phyloP scores from a whole-genome alignment of 176 grass and related monocot species.

The Panicum miliaceum region DNA sequence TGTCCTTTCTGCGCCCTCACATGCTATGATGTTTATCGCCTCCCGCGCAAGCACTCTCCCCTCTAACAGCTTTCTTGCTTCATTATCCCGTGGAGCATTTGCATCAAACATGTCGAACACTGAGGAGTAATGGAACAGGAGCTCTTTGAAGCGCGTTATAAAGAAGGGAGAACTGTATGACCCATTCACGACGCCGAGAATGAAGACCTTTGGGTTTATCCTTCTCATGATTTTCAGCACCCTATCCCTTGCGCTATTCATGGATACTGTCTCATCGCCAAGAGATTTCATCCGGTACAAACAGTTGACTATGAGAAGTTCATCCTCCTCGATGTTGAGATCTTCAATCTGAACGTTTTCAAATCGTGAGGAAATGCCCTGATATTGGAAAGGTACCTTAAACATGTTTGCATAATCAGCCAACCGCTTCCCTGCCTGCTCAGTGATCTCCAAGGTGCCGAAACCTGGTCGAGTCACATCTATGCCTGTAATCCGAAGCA shows the following conservation, averaged over 20 bases:
- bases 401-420: conserved; percentile 67
- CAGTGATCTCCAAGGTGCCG: conserved; percentile 34
- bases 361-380: conserved; percentile 54
- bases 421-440: conserved; percentile 49
- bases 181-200: conserved; percentile 40
- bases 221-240: conserved; percentile 42
- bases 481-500: conserved; percentile 70
- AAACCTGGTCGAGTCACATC: conserved; percentile 63
- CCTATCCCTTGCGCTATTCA: conserved; percentile 41
- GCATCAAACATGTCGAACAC: conserved; percentile 39
- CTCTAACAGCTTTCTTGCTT: conserved; percentile 37
- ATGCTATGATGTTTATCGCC: conserved; percentile 38
- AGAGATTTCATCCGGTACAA: conserved; percentile 37
- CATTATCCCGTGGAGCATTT: conserved; percentile 25
- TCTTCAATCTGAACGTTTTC: conserved; percentile 50
- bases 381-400: conserved; percentile 66
- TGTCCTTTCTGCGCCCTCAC: conserved; percentile 43
- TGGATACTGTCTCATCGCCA: conserved; percentile 46
- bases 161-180: conserved; percentile 50
- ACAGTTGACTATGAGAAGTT: conserved; percentile 43
- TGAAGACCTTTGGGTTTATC: conserved; percentile 41
- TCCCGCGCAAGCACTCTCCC: neutral
- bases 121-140: conserved; percentile 38
- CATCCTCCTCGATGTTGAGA: conserved; percentile 39
- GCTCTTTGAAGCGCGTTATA: conserved; percentile 46